These are phyloP conservation scores for Aeminium ludgeri DNA, from an alignment of 495 filamentous ascomycete genomes.

Conservation along the genomic window DNA sequence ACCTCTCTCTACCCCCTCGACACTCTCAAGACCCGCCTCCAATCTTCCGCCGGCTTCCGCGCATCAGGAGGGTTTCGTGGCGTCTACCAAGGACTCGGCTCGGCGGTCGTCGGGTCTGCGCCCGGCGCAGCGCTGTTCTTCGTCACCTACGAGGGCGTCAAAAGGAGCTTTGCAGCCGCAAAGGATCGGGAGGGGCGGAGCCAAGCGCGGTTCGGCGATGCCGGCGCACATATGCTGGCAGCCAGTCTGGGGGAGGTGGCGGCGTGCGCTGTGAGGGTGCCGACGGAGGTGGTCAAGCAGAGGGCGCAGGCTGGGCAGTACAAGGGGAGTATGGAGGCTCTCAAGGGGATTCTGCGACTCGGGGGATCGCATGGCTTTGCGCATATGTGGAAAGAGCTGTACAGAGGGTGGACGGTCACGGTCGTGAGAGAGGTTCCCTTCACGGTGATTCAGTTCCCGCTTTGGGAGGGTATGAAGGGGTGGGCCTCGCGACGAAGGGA, in stretches of 20 bases:
- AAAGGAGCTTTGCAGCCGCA: constrained; percentile 24
- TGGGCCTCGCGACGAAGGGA: constrained; percentile 2
- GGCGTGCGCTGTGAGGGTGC: constrained; percentile 81
- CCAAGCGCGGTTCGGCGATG: constrained; percentile 18
- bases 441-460: constrained; percentile 87
- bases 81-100: constrained; percentile 54
- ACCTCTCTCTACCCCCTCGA: constrained; percentile 28
- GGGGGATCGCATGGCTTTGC: constrained; percentile 25
- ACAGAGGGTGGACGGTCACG: constrained; percentile 79
- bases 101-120: constrained; percentile 71
- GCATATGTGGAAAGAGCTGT: constrained; percentile 65
- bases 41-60: constrained; percentile 66
- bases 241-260: constrained; percentile 79
- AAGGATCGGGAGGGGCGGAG: too few relatives aligned
- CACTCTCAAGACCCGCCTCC: constrained; percentile 48
- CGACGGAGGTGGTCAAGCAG: constrained; percentile 95
- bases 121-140: constrained; percentile 98
- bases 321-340: constrained; percentile 40
- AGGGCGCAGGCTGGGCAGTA: constrained; percentile 73
- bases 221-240: constrained; percentile 62
- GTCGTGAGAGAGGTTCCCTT: constrained; percentile 94
- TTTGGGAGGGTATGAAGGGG: constrained; percentile 84
- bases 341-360: constrained; percentile 51
- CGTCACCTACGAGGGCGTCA: constrained; percentile 81
- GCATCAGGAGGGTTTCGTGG: constrained; percentile 58